Evolutionary conservation across 805 yeast species (phyloP).

Genomic region (Yamadazyma insecticola): DNA sequence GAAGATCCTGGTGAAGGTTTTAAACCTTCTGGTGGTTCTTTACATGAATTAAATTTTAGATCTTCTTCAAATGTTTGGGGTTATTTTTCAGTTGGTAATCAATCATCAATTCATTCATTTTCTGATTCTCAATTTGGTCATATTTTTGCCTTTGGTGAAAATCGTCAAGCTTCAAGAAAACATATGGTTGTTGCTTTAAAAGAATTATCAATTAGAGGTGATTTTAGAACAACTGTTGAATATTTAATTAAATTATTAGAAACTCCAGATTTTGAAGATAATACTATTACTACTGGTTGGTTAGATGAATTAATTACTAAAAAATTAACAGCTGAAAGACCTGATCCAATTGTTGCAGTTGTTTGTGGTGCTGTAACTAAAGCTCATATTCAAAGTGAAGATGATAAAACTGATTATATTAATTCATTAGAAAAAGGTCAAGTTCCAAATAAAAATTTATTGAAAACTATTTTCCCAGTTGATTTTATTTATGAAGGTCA

Average conservation of each 20-base stretch:
- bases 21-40: constrained; percentile 96
- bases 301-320: constrained; percentile 91
- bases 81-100: constrained; percentile 94
- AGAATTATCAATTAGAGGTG: constrained; percentile 96
- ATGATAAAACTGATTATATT: constrained; percentile 63
- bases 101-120: constrained; percentile 95
- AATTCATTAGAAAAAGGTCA: constrained; percentile 90
- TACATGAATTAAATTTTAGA: constrained; percentile 94
- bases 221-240: constrained; percentile 96
- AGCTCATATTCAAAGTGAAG: constrained; percentile 77
- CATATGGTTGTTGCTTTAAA: constrained; percentile 99
- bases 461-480: constrained; percentile 85
- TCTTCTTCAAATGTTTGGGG: constrained; percentile 99
- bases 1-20: constrained; percentile 99
- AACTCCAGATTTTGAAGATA: constrained; percentile 94
- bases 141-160: constrained; percentile 98
- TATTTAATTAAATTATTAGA: constrained; percentile 91
- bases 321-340: constrained; percentile 94
- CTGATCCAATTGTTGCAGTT: constrained; percentile 86
- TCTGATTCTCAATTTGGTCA: constrained; percentile 99
- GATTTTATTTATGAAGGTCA: constrained; percentile 95
- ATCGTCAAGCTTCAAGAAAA: constrained; percentile 95
- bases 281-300: constrained; percentile 99
- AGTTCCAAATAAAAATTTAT: constrained; percentile 75
- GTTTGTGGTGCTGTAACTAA: constrained; percentile 98